Evolutionary conservation across 1,284 basidiomycete genomes (phyloP), one percentile per base, ranked within the genome.

Genomic region (Cryptococcus sp.): DNA sequence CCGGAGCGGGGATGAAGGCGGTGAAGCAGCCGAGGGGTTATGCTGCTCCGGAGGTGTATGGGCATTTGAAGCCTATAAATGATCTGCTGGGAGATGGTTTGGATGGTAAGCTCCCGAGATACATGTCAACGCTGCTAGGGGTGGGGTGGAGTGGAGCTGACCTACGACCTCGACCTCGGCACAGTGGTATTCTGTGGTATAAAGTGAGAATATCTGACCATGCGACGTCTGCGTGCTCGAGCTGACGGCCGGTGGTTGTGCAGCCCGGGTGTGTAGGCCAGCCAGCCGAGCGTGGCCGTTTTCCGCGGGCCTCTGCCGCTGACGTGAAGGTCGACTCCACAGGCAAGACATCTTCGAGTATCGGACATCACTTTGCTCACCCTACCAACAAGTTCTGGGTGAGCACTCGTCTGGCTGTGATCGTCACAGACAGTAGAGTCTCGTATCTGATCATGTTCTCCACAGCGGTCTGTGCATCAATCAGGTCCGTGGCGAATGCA

Each of bases 311-410:
- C 40, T n/a, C 40, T 9, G 42, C 20, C 23, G 48, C 12, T 53
- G 18, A 23, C 20, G 46, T 39, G 35, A 35, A 16, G n/a, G n/a
- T 40, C 28, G 50, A 44, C 49, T 62, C 4, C 66, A 83, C 84
- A 15, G 86, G 86, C 1, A 75, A 82, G 53, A 79, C 72, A 64
- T 87, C 85, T 1, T 83, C 86, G 0, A 78, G 80, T 52, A 76
- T 80, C 4, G 87, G 87, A 0, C 84, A 87, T 69, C 87, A 89
- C 69, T 90, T 85, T 67, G 85, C 83, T 0, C 83, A 85, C 63
- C 83, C 83, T 1, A 84, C 83, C 0, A 90, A 90, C 68, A 76
- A 76, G 59, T 79, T 75, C 57, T 79, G 74, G 73, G 71, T 72
- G 43, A 50, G 69, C 56, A 15, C 11, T 13, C 16, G 42, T 9